These are phyloP conservation scores for Hibiscus syriacus DNA, from an alignment of 345 rosid species.

Conservation along the genomic window DNA sequence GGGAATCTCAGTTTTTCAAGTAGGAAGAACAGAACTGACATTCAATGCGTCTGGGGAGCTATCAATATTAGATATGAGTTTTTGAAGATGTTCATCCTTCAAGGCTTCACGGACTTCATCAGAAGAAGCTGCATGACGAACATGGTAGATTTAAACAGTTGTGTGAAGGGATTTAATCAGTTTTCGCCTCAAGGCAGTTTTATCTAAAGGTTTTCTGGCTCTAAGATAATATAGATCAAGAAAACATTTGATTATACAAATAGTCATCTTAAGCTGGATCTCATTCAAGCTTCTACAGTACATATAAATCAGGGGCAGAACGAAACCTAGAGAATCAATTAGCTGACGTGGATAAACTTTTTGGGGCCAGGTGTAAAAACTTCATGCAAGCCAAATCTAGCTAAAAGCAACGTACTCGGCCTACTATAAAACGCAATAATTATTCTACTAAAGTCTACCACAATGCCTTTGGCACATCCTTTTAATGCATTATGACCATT, in stretches of 20 bases:
- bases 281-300: not conserved
- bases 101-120: constrained; percentile 39
- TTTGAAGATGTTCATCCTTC: constrained; percentile 35
- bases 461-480: too few species aligned
- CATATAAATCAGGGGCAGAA: not conserved
- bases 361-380: not conserved
- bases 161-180: not conserved
- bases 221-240: not conserved
- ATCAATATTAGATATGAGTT: constrained; percentile 34
- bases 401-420: too few species aligned
- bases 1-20: not conserved
- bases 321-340: not conserved
- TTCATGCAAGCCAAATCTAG: not conserved
- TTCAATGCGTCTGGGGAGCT: constrained; percentile 26
- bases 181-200: not conserved
- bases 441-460: not conserved
- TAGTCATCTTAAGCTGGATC: not conserved
- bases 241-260: not conserved
- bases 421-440: not conserved
- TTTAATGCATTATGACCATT: not conserved
- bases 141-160: not conserved
- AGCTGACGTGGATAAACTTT: not conserved
- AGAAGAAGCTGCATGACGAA: constrained; percentile 41
- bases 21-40: not conserved
- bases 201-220: not conserved